Conservation (phyloP, 176 grass and related monocot species). For the Elymus sibiricus region DNA sequence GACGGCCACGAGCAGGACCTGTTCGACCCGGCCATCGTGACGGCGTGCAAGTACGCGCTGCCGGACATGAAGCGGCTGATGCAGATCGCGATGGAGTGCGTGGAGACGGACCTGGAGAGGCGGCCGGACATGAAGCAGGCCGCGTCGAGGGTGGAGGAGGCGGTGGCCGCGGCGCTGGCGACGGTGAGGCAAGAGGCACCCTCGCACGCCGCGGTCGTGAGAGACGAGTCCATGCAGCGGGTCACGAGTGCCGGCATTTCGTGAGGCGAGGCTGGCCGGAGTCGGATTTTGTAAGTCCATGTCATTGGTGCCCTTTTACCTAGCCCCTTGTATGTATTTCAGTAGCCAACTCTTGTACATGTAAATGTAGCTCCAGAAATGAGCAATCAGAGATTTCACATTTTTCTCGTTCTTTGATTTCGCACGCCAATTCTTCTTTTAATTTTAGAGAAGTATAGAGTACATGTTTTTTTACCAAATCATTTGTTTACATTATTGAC, state of each 20-base stretch:
- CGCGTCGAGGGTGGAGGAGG: conserved; percentile 53
- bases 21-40: conserved; percentile 60
- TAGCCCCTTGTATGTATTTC: neutral
- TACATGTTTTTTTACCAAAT: neutral
- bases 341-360: neutral
- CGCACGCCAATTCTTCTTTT: too few relatives aligned
- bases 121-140: conserved; percentile 54
- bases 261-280: neutral
- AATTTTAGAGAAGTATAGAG: neutral
- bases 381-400: conserved; percentile 8
- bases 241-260: neutral
- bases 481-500: neutral
- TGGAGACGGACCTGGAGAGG: conserved; percentile 41
- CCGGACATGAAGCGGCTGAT: conserved; percentile 78
- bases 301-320: neutral
- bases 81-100: conserved; percentile 51
- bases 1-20: conserved; percentile 71
- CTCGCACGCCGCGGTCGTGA: conserved; percentile 41
- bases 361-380: conserved; percentile 14
- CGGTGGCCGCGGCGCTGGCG: conserved; percentile 21
- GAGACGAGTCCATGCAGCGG: conserved; percentile 44
- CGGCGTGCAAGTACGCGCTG: conserved; percentile 44
- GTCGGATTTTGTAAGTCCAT: conserved; percentile 24
- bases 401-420: neutral
- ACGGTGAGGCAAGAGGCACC: conserved; percentile 17